Conservation (phyloP, 2,329 filamentous ascomycete species). For the Coniochaeta prunicola region DNA sequence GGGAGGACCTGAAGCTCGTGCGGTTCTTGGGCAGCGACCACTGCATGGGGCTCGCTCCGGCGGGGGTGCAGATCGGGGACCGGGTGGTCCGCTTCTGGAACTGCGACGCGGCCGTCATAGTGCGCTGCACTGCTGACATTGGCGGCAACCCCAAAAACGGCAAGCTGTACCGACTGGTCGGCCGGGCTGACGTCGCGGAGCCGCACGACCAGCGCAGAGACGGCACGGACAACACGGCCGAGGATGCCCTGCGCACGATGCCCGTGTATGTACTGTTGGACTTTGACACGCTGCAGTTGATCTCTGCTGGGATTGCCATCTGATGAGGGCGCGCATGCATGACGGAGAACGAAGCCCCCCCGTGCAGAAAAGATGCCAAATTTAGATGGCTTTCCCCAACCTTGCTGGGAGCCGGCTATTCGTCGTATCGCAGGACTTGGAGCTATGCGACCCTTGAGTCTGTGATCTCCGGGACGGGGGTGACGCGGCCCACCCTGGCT, state of each 20-base stretch:
- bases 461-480: too few species aligned
- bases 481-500: too few species aligned
- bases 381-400: background rate
- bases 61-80: conserved; percentile 6
- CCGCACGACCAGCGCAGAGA: conserved; percentile 1
- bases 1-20: background rate
- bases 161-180: conserved; percentile 3
- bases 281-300: conserved; percentile 3
- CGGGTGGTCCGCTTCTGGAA: conserved; percentile 12
- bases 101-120: conserved; percentile 10
- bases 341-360: too few species aligned
- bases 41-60: conserved; percentile 9
- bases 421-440: too few species aligned
- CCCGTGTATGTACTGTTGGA: background rate
- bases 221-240: conserved; percentile 9
- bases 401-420: too few species aligned
- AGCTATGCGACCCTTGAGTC: too few species aligned
- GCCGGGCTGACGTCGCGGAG: conserved; percentile 5
- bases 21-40: conserved; percentile 8
- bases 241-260: conserved; percentile 3
- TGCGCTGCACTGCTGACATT: background rate
- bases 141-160: background rate
- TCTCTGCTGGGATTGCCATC: background rate
- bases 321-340: too few species aligned
- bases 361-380: background rate